A percentile compares a stretch with the other conserved stretches of the same genome.
Evolutionary conservation across 495 filamentous ascomycete genomes (phyloP).

Genomic region (Sordaria brevicollis): DNA sequence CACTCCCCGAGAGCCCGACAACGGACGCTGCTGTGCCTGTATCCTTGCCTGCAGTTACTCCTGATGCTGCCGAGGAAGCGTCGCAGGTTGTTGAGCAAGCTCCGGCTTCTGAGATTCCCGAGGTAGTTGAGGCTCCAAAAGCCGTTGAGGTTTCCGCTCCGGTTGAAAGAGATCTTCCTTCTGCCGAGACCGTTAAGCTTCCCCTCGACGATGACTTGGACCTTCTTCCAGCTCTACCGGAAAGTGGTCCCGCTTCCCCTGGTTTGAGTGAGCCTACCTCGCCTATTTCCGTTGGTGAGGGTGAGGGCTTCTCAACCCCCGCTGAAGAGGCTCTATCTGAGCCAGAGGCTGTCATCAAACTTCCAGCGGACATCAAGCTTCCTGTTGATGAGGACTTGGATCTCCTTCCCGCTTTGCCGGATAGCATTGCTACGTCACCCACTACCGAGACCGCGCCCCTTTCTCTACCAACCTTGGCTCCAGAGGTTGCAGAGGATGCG

Average conservation of each 20-base stretch:
- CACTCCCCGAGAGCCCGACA: background rate
- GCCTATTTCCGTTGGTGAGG: background rate
- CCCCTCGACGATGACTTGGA: background rate
- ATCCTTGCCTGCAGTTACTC: background rate
- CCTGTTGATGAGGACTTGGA: background rate
- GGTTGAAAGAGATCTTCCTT: background rate
- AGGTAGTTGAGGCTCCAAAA: background rate
- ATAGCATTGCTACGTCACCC: background rate
- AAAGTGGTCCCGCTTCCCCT: background rate
- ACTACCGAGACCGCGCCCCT: slow-evolving; percentile 5
- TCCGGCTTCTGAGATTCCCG: background rate
- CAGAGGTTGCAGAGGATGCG: background rate
- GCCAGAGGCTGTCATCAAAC: background rate
- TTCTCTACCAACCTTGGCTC: background rate
- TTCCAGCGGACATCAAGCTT: background rate
- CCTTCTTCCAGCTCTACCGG: background rate
- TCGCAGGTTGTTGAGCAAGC: background rate
- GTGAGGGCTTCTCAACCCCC: background rate
- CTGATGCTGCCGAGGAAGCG: background rate
- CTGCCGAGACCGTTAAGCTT: background rate
- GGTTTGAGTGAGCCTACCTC: background rate
- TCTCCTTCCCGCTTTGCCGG: background rate
- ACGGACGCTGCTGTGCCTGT: background rate
- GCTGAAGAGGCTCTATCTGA: background rate
- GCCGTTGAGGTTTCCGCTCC: background rate